Percentiles rank a stretch among this genome's conserved stretches.
Evolutionary conservation across 2,329 filamentous ascomycete species (phyloP).

Genomic region (Phialophora verrucosa): DNA sequence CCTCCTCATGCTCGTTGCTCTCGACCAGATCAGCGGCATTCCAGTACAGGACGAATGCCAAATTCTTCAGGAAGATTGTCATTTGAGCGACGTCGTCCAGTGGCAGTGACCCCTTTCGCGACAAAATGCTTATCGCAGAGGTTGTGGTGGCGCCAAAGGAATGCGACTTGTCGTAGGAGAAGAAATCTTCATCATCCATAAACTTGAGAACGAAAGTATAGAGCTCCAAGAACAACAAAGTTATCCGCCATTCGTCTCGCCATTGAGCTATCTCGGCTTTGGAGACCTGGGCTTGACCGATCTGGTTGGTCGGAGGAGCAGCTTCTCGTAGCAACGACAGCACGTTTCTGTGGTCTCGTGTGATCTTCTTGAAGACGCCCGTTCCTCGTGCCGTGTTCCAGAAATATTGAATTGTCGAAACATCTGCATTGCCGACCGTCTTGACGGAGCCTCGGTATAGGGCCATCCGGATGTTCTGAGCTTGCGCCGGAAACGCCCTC

Average conservation of each 20-base stretch:
- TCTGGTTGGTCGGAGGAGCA: constrained; percentile 50
- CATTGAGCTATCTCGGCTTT: constrained; percentile 48
- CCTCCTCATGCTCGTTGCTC: constrained; percentile 45
- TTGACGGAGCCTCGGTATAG: constrained; percentile 74
- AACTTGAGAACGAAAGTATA: constrained; percentile 92
- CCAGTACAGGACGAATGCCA: constrained; percentile 89
- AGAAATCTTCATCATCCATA: constrained; percentile 96
- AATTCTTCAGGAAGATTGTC: constrained; percentile 84
- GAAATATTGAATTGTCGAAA: constrained; percentile 80
- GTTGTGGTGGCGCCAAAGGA: constrained; percentile 46
- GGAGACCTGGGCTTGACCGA: constrained; percentile 36
- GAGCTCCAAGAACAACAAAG: constrained; percentile 89
- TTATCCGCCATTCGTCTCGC: constrained; percentile 81
- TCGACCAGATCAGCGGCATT: constrained; percentile 70
- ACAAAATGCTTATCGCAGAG: constrained; percentile 61
- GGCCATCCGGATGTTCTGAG: constrained; percentile 93
- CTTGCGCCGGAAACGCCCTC: constrained; percentile 78
- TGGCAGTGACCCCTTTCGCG: constrained; percentile 69
- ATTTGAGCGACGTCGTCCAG: constrained; percentile 74
- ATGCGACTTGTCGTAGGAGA: constrained; percentile 50
- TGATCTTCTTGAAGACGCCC: constrained; percentile 62
- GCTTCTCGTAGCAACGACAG: constrained; percentile 60
- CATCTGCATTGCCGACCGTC: constrained; percentile 40
- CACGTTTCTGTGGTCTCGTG: constrained; percentile 62
- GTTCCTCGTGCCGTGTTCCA: constrained; percentile 72